Percentiles rank a stretch among this genome's conserved stretches.
phyloP scores from a whole-genome alignment of 192 early-diverging fungal species.

The Gonapodya prolifera region DNA sequence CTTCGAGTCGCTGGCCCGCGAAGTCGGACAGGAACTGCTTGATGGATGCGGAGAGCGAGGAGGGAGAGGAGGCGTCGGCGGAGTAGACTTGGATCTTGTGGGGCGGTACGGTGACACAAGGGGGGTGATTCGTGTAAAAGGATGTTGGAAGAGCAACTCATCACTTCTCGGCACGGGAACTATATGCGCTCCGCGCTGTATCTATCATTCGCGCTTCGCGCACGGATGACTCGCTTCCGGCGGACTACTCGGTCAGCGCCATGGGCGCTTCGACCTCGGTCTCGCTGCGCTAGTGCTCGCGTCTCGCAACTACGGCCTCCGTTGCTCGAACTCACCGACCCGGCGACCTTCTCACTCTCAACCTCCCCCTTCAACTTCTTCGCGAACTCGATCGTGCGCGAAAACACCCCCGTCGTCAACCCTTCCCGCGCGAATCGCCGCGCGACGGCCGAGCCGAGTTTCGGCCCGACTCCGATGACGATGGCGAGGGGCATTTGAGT shows the following conservation, averaged over 20 bases:
- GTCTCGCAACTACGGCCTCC: too few species aligned
- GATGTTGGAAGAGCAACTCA: too few species aligned
- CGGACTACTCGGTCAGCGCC: too few species aligned
- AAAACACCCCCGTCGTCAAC: background rate
- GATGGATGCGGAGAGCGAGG: background rate
- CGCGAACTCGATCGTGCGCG: background rate
- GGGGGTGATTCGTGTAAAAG: too few species aligned
- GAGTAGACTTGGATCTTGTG: background rate
- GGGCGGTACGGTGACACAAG: too few species aligned
- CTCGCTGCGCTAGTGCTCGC: too few species aligned
- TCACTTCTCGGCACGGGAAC: too few species aligned
- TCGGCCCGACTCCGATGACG: background rate
- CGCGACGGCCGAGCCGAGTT: background rate
- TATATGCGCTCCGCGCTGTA: too few species aligned
- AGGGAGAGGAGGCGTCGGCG: background rate
- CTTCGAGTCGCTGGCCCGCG: background rate
- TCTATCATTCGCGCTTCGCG: too few species aligned
- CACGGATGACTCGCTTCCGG: too few species aligned
- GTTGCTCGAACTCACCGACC: background rate
- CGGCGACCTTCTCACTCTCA: background rate
- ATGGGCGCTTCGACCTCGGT: too few species aligned
- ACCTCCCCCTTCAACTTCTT: background rate
- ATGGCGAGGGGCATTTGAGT: conserved; percentile 4
- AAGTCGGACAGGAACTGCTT: background rate
- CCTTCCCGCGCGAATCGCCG: background rate